Evolutionary conservation across 192 early-diverging fungal genomes (phyloP).

Genomic region (Backusella mclennaniae): DNA sequence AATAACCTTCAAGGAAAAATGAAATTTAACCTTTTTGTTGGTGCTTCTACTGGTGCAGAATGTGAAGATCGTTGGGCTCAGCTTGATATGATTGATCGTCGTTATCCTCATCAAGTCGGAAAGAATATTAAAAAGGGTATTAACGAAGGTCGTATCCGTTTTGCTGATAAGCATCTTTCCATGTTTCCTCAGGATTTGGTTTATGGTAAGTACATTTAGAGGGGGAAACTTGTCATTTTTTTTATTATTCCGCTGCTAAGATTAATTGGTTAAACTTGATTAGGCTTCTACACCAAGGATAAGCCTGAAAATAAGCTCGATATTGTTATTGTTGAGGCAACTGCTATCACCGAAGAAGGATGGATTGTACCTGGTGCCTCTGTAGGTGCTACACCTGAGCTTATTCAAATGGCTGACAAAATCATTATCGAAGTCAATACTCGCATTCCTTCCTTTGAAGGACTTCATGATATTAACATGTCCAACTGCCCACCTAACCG

Average conservation of each 20-base stretch:
- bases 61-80: constrained; percentile 36
- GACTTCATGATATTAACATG: constrained; percentile 37
- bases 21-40: constrained; percentile 41
- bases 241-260: background rate
- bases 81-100: constrained; percentile 39
- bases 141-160: constrained; percentile 36
- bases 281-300: constrained; percentile 37
- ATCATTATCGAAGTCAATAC: constrained; percentile 43
- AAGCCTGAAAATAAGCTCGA: constrained; percentile 36
- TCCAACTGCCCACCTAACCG: constrained; percentile 33
- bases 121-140: constrained; percentile 37
- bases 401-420: constrained; percentile 39
- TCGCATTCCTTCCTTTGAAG: constrained; percentile 39
- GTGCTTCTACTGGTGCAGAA: constrained; percentile 33
- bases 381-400: constrained; percentile 39
- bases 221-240: background rate
- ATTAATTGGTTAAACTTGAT: background rate
- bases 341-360: constrained; percentile 40
- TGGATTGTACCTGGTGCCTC: constrained; percentile 40
- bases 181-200: constrained; percentile 40
- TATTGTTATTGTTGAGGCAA: constrained; percentile 39
- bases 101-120: constrained; percentile 43
- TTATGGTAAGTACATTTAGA: constrained; percentile 24
- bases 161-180: constrained; percentile 46
- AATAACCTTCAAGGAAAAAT: constrained; percentile 41